phyloP scores from a whole-genome alignment of 2,329 filamentous ascomycete genomes.

The Penicillium sp. region DNA sequence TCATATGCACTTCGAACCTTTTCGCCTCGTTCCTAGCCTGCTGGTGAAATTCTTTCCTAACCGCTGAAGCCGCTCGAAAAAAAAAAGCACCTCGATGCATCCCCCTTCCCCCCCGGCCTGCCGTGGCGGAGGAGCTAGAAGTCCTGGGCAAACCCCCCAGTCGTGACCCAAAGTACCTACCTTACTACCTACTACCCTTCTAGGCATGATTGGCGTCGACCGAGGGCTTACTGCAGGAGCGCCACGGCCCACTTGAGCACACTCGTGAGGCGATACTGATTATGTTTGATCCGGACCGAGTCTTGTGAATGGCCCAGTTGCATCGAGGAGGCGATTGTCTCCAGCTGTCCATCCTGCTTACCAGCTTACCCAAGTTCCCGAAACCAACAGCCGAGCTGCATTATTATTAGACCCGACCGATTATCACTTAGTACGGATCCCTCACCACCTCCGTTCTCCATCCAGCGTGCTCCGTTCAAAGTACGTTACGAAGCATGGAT shows the following conservation, averaged over 20 bases:
- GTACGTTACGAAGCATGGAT: not conserved
- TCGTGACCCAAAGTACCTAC: not conserved
- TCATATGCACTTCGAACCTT: not conserved
- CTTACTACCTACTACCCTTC: not conserved
- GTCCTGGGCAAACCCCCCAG: not conserved
- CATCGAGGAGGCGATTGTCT: not conserved
- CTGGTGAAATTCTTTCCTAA: constrained; percentile 16
- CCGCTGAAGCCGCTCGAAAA: constrained; percentile 26
- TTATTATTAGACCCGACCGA: not conserved
- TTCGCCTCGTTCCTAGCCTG: not conserved
- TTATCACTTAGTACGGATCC: not conserved
- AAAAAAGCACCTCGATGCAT: constrained; percentile 4
- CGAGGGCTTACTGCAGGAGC: constrained; percentile 3
- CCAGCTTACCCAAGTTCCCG: not conserved
- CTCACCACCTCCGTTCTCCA: not conserved
- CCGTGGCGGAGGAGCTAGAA: not conserved
- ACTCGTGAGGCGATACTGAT: not conserved
- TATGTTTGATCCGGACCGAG: not conserved
- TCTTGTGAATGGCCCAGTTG: not conserved
- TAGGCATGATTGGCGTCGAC: not conserved
- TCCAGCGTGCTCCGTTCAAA: not conserved
- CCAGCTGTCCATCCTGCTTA: not conserved
- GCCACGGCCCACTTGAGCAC: constrained; percentile 10
- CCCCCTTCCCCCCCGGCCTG: not conserved
- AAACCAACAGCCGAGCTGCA: not conserved